Evolutionary conservation across 2,329 filamentous ascomycete species (phyloP), one percentile per base, ranked within the genome.

Genomic region (Colletotrichum sp.): DNA sequence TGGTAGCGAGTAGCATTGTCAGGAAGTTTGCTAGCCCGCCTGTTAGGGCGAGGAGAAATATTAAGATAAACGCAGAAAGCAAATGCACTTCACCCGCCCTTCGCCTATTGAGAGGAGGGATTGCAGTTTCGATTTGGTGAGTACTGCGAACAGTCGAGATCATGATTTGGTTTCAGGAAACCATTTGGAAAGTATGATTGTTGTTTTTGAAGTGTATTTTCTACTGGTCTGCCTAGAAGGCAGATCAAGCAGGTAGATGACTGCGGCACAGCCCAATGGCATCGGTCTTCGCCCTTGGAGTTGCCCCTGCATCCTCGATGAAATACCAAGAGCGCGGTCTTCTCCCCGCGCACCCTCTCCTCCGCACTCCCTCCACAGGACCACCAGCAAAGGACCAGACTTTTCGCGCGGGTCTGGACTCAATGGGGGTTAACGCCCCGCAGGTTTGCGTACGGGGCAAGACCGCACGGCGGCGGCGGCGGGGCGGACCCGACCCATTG

Each of bases 1-100:
- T 8, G 4, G 1, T 16, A 2, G 34, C 0, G 15, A 16, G 15
- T 5, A 16, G 0, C 7, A 36, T 36, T 0, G 1, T 16, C 7
- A 16, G 34, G 15, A 36, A 36, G 0, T 1, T 2, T 16, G 1
- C 34, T 16, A 16, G 34, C 34, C 1, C 7, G 15, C 4, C 1
- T 36, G 7, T 2, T 36, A 5, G 7, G 8, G 34, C 8, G 15
- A 0, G 8, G 34, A 5, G 34, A 36, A 16, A 36, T 15, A 16
- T 16, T 8, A 0, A 36, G 34, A 16, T 36, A 16, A 36, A 8
- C 4, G 34, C 15, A 8, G 15, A 36, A 9, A 30, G 30, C 4
- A 36, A 36, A 15, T 15, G 15, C 34, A 36, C 2, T 16, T 16
- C 34, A 36, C 15, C 1, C 15, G 34, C 16, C 34, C 34, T 8